Base-by-base conservation (phyloP, 164 flowering plant species). In the Nelumbo lutea region DNA sequence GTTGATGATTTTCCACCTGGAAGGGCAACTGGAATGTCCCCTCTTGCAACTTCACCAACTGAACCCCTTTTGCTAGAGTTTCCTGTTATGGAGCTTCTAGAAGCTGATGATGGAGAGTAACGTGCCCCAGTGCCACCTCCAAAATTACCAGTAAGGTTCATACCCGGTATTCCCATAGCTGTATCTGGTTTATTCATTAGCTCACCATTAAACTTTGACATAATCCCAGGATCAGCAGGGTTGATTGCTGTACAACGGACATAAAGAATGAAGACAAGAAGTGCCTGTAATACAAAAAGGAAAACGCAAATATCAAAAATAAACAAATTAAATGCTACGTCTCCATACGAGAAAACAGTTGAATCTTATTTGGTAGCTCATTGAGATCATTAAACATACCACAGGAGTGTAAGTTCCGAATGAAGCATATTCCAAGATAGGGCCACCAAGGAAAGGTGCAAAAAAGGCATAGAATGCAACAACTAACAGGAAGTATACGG, bases 391-490 rank as follows among this genome's bases (percentile, higher is more conserved):
- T 45, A 63, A 40, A 80, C 93, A 55, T 93, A 93, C 98, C 98
- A 90, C 90, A 5, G 90, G 91, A 59, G 97, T 84, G 79, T 96
- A 96, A 51, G 71, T 67, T 3, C 77, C 90, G 39, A 89, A 57
- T 45, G 85, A 64, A 68, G 71, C 85, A 75, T 88, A 89, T 78
- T 91, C 94, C 88, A 89, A 87, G 52, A 84, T 72, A 45, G 55
- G 86, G 55, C 94, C 91, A 68, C 99, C 97, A 73, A 96, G 86
- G 73, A 96, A 93, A 68, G 99, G 99, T 14, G 97, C 93, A 79
- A 96, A 89, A 80, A 96, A 96, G 58, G 93, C 91, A 85, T 96
- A 96, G 79, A 90, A 96, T 56, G 97, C 99, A 74, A 96, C 83
- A 63, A 84, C 91, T 73, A 93, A 68, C 76, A 93, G 80, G 90